A percentile compares a stretch with the other conserved stretches of the same genome.
These are phyloP conservation scores for Daldinia caldariorum DNA, from an alignment of 495 filamentous ascomycete species.

Conservation along the genomic window DNA sequence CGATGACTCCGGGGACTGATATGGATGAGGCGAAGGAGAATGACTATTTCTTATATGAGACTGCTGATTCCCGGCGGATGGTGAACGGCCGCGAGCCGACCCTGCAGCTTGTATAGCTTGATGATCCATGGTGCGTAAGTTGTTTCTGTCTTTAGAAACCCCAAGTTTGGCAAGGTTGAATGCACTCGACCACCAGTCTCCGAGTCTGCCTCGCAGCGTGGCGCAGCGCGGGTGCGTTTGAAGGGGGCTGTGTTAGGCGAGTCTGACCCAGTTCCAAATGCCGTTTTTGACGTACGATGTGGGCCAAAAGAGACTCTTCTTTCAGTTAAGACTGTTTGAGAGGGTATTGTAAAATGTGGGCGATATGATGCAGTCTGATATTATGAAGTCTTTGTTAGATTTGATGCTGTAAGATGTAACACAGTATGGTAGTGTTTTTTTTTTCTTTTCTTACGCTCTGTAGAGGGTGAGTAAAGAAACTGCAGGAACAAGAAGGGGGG, in stretches of 20 bases:
- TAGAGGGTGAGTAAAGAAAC: background rate
- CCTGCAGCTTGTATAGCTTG: slow-evolving; percentile 50
- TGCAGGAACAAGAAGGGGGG: slow-evolving; percentile 3
- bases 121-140: slow-evolving; percentile 56
- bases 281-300: slow-evolving; percentile 32
- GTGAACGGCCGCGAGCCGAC: slow-evolving; percentile 58
- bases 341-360: slow-evolving; percentile 3
- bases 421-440: slow-evolving; percentile 4
- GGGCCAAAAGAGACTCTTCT: slow-evolving; percentile 26
- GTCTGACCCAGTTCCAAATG: slow-evolving; percentile 41
- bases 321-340: slow-evolving; percentile 14
- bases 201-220: slow-evolving; percentile 49
- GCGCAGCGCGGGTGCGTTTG: slow-evolving; percentile 45
- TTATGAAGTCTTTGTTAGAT: slow-evolving; percentile 18
- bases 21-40: slow-evolving; percentile 60
- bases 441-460: background rate
- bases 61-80: slow-evolving; percentile 57
- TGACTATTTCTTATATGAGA: slow-evolving; percentile 62
- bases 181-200: slow-evolving; percentile 42
- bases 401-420: slow-evolving; percentile 1
- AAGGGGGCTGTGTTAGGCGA: slow-evolving; percentile 47
- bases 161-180: slow-evolving; percentile 47
- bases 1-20: slow-evolving; percentile 55
- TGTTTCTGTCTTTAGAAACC: slow-evolving; percentile 53
- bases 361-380: slow-evolving; percentile 9